phyloP scores from a whole-genome alignment of 352 stramenopile genomes.

The Nothophytophthora sp. region DNA sequence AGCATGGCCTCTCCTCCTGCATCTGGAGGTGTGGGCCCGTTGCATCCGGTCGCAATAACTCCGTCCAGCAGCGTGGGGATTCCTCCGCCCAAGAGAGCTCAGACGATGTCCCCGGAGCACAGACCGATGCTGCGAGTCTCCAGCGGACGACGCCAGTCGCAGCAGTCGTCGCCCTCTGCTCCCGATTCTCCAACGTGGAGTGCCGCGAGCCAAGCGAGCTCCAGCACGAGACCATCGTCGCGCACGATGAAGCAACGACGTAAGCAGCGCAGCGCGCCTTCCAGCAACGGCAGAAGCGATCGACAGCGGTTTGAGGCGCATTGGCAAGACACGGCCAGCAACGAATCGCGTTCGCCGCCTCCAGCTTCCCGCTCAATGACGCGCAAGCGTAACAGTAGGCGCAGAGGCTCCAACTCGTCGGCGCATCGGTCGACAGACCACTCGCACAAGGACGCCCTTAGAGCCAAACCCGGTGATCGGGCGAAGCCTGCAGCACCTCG shows the following conservation, averaged over 20 bases:
- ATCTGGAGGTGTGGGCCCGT: conserved; percentile 13
- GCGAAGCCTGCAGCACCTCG: conserved; percentile 7
- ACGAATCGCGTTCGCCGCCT: conserved; percentile 21
- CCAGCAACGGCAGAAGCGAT: conserved; percentile 5
- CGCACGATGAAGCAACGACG: conserved; percentile 8
- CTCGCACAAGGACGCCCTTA: not conserved
- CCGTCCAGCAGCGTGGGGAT: conserved; percentile 23
- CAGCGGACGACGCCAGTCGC: conserved; percentile 13
- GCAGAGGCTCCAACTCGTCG: conserved; percentile 14
- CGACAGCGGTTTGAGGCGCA: conserved; percentile 5
- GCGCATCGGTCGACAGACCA: conserved; percentile 6
- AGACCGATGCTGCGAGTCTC: conserved; percentile 15
- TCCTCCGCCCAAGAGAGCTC: conserved; percentile 6
- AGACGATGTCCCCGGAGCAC: not conserved
- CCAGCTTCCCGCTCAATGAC: conserved; percentile 7
- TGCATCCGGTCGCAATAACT: conserved; percentile 18
- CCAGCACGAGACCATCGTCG: conserved; percentile 14
- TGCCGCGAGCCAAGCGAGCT: conserved; percentile 16
- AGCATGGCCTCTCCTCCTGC: conserved; percentile 10
- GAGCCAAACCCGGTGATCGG: conserved; percentile 1
- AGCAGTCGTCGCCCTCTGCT: conserved; percentile 10
- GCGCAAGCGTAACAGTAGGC: conserved; percentile 8
- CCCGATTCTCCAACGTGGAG: conserved; percentile 20
- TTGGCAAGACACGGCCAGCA: conserved; percentile 24
- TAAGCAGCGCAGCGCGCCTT: conserved; percentile 17